phyloP scores from a whole-genome alignment of 352 stramenopile species.

The Saprolegnia parasitica region DNA sequence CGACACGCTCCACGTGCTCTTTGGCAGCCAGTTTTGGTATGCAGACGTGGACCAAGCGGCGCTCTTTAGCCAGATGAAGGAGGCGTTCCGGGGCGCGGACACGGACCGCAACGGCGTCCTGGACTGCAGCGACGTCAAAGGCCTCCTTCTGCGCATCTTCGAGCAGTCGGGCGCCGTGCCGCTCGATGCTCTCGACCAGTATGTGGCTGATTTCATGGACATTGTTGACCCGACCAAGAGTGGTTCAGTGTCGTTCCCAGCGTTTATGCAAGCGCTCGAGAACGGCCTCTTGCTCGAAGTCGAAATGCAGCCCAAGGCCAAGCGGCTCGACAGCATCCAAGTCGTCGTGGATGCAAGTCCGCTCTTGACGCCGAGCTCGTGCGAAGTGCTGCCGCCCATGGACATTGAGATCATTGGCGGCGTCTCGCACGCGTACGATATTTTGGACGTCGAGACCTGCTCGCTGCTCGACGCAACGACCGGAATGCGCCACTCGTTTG shows the following conservation, averaged over 20 bases:
- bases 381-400: not conserved
- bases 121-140: constrained; percentile 60
- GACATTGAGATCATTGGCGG: not conserved
- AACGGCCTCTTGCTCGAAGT: constrained; percentile 71
- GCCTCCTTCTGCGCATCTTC: constrained; percentile 76
- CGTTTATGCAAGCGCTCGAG: constrained; percentile 69
- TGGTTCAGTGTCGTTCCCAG: constrained; percentile 67
- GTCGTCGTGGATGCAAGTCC: not conserved
- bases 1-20: constrained; percentile 63
- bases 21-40: constrained; percentile 66
- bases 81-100: constrained; percentile 70
- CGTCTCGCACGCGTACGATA: not conserved
- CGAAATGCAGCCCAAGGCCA: constrained; percentile 35
- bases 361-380: not conserved
- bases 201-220: constrained; percentile 69
- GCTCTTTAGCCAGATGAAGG: constrained; percentile 85
- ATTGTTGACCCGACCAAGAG: constrained; percentile 58
- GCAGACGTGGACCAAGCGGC: constrained; percentile 71
- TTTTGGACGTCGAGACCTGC: constrained; percentile 2
- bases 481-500: constrained; percentile 33
- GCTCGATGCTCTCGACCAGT: constrained; percentile 58
- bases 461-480: not conserved
- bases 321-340: not conserved
- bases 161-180: constrained; percentile 60
- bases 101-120: constrained; percentile 78